Evolutionary conservation across 345 rosid genomes (phyloP).

Genomic region (Lumnitzera racemosa): DNA sequence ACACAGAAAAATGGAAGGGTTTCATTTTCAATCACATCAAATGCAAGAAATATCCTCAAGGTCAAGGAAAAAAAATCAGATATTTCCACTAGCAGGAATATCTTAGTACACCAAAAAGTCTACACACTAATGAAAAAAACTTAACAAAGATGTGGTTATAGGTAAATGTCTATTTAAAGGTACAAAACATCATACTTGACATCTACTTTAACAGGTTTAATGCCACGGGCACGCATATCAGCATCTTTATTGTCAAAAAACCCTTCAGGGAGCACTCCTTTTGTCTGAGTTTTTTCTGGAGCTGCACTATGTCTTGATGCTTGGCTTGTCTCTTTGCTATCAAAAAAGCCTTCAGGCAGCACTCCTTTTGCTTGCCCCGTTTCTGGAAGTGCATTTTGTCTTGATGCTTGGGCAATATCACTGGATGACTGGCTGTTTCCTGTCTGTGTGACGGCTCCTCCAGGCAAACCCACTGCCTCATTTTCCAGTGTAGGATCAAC

Average conservation of each 20-base stretch:
- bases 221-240: conserved; percentile 93
- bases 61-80: not conserved
- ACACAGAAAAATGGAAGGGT: not conserved
- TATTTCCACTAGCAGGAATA: not conserved
- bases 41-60: not conserved
- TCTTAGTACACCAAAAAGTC: too few species aligned
- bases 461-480: conserved; percentile 14
- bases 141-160: not conserved
- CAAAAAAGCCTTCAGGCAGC: conserved; percentile 91
- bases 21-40: not conserved
- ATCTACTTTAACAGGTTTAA: conserved; percentile 82
- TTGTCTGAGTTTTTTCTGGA: conserved; percentile 37
- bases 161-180: not conserved
- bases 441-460: conserved; percentile 3
- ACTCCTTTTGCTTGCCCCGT: conserved; percentile 53
- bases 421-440: conserved; percentile 22
- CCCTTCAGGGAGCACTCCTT: conserved; percentile 84
- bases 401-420: conserved; percentile 21
- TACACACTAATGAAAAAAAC: not conserved
- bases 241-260: conserved; percentile 95
- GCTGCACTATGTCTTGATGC: conserved; percentile 15
- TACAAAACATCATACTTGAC: conserved; percentile 54
- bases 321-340: conserved; percentile 51
- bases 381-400: conserved; percentile 24
- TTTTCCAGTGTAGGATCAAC: conserved; percentile 11